phyloP scores from a whole-genome alignment of 2,329 filamentous ascomycete species.

The Diaporthe sp. region DNA sequence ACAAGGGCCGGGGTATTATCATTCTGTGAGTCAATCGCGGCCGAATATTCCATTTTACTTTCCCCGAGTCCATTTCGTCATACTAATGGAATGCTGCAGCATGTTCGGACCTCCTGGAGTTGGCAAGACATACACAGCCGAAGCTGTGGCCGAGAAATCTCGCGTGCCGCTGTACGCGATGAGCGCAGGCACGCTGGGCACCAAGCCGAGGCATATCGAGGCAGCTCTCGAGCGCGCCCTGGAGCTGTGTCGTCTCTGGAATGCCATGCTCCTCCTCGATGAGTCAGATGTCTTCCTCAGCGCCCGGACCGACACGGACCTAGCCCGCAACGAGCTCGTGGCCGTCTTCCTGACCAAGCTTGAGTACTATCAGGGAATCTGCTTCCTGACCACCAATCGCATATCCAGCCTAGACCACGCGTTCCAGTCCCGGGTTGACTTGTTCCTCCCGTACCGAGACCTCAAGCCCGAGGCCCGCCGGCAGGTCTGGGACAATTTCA shows the following conservation, averaged over 20 bases:
- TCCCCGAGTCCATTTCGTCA: neutral
- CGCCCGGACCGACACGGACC: constrained; percentile 48
- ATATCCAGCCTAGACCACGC: constrained; percentile 51
- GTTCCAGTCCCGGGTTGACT: constrained; percentile 53
- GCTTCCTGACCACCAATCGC: constrained; percentile 55
- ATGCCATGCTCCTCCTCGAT: constrained; percentile 57
- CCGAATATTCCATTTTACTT: neutral
- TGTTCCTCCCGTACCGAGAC: constrained; percentile 49
- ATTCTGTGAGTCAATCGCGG: constrained; percentile 1
- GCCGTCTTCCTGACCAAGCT: constrained; percentile 49
- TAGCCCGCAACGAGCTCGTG: constrained; percentile 56
- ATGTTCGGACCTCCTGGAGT: constrained; percentile 53
- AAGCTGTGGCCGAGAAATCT: constrained; percentile 53
- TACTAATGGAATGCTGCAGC: neutral
- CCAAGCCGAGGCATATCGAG: constrained; percentile 50
- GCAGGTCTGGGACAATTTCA: constrained; percentile 53
- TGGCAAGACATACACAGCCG: constrained; percentile 55
- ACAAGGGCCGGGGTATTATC: constrained; percentile 46
- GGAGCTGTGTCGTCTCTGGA: constrained; percentile 54
- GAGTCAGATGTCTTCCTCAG: constrained; percentile 59
- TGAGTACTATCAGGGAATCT: constrained; percentile 53
- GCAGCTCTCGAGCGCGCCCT: constrained; percentile 49
- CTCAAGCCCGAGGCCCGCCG: constrained; percentile 46
- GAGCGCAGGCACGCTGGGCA: constrained; percentile 55
- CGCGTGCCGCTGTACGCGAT: constrained; percentile 55